Evolutionary conservation across 139 green algal species (phyloP), one percentile per base, ranked within the genome.

Genomic region (Picochlorum sp.): DNA sequence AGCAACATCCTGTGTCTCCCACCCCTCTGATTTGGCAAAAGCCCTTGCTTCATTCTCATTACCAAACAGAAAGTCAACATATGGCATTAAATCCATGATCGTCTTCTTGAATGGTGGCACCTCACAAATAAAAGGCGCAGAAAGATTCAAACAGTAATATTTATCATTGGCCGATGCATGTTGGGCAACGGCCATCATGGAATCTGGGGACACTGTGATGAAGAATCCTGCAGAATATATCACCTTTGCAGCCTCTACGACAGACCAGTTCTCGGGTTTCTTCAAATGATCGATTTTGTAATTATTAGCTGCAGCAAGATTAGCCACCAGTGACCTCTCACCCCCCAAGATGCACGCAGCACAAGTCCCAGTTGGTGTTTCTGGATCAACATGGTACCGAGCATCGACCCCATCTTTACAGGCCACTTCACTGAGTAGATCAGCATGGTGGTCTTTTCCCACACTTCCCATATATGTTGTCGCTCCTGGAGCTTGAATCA

Each of bases 211-310:
- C 23, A 95, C 90, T 18, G 94, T 99, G 75, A 99, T 94, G 85
- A 99, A 99, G 85, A 99, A 99, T 41, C 94, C 94, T 8, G 90
- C 85, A 24, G 69, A 86, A 88, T 98, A 98, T 45, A 92, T 80
- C 16, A 97, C 83, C 14, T 81, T 77, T 2, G 94, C 92, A 38
- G 79, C 66, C 70, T 97, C 84, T 41, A 98, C 78, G 18, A 95
- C 65, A 5, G 74, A 72, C 77, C 78, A 92, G 78, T 97, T 95
- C 67, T 92, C 79, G 0, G 75, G 65, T 68, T 83, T 30, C 57
- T 73, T 69, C 37, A 86, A 41, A 73, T 94, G 85, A 32, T 90
- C 79, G 6, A 80, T 79, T 85, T 98, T 97, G 79, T 97, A 98
- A 81, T 96, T 96, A 83, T 99, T 98, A 55, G 94, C 94, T 11